A percentile compares a stretch with the other conserved stretches of the same genome.
Evolutionary conservation across 2,329 filamentous ascomycete species (phyloP).

Genomic region (Xenoacremonium recifei): DNA sequence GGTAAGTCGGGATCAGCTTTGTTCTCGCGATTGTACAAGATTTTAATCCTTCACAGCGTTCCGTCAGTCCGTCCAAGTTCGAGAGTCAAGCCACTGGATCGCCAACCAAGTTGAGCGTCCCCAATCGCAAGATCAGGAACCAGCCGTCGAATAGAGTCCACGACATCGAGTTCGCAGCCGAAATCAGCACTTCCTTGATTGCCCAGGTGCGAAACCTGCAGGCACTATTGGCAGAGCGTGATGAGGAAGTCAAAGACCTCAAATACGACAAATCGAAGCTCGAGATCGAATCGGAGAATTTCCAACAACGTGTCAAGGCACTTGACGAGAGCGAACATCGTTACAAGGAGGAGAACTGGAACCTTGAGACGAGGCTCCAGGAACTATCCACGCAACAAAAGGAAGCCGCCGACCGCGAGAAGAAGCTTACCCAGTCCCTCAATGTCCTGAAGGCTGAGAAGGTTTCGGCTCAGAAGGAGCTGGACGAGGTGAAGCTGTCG

Average conservation of each 20-base stretch:
- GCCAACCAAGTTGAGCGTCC: constrained; percentile 84
- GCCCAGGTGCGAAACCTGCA: constrained; percentile 93
- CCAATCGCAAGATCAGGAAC: constrained; percentile 85
- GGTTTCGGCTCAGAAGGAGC: constrained; percentile 73
- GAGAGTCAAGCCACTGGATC: constrained; percentile 82
- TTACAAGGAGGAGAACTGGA: constrained; percentile 99
- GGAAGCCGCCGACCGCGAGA: constrained; percentile 78
- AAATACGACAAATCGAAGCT: constrained; percentile 75
- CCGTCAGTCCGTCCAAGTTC: constrained; percentile 73
- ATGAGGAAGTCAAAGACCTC: constrained; percentile 76
- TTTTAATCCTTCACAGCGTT: constrained; percentile 48
- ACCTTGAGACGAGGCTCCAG: constrained; percentile 87
- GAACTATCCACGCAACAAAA: constrained; percentile 73
- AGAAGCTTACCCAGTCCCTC: constrained; percentile 73
- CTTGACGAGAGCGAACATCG: constrained; percentile 93
- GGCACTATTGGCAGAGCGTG: constrained; percentile 78
- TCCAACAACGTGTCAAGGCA: constrained; percentile 75
- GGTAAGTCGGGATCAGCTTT: constrained; percentile 39
- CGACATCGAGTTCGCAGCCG: constrained; percentile 97
- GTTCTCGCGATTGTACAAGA: neutral
- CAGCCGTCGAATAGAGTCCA: constrained; percentile 86
- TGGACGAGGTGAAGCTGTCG: constrained; percentile 83
- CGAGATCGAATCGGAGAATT: constrained; percentile 77
- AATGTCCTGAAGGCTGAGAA: constrained; percentile 73
- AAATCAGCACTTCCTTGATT: constrained; percentile 92